Conservation (phyloP, 768 basidiomycete genomes). For the Calocybe indica region DNA sequence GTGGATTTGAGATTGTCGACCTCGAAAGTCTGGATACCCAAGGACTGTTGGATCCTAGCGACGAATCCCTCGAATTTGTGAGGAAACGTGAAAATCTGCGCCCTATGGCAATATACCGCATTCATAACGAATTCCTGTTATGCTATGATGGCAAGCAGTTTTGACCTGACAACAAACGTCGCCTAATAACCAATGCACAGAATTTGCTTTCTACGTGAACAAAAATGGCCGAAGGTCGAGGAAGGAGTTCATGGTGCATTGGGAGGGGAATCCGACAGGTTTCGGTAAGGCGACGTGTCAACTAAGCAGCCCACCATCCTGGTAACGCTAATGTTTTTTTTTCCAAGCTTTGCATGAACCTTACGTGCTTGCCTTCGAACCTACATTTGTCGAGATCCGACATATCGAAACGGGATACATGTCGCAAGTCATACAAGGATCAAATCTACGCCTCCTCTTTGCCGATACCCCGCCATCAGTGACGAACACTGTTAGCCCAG, state of each 20-base stretch:
- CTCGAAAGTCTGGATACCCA: slow-evolving; percentile 96
- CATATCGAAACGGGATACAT: slow-evolving; percentile 91
- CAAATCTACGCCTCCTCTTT: slow-evolving; percentile 85
- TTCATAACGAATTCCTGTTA: slow-evolving; percentile 92
- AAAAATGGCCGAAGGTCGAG: slow-evolving; percentile 90
- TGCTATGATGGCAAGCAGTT: slow-evolving; percentile 87
- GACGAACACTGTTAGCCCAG: slow-evolving; percentile 46
- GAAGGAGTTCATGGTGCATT: slow-evolving; percentile 90
- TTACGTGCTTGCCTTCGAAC: slow-evolving; percentile 94
- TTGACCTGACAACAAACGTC: slow-evolving; percentile 3
- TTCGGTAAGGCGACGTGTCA: slow-evolving; percentile 70
- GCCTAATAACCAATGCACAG: slow-evolving; percentile 33
- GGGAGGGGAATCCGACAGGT: slow-evolving; percentile 92
- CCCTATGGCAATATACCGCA: slow-evolving; percentile 95
- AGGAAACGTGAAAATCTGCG: slow-evolving; percentile 81
- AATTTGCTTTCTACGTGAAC: slow-evolving; percentile 99
- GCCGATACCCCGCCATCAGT: slow-evolving; percentile 89
- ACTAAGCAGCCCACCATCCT: background rate
- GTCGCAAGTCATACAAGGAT: slow-evolving; percentile 93
- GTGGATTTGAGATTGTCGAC: slow-evolving; percentile 98
- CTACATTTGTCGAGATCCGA: slow-evolving; percentile 93
- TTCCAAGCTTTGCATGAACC: slow-evolving; percentile 86
- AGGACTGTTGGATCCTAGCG: slow-evolving; percentile 88
- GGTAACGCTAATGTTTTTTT: slow-evolving; percentile 3
- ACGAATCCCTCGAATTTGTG: slow-evolving; percentile 89